Conservation (phyloP, 2,329 filamentous ascomycete genomes). For the Colletotrichum sp. region DNA sequence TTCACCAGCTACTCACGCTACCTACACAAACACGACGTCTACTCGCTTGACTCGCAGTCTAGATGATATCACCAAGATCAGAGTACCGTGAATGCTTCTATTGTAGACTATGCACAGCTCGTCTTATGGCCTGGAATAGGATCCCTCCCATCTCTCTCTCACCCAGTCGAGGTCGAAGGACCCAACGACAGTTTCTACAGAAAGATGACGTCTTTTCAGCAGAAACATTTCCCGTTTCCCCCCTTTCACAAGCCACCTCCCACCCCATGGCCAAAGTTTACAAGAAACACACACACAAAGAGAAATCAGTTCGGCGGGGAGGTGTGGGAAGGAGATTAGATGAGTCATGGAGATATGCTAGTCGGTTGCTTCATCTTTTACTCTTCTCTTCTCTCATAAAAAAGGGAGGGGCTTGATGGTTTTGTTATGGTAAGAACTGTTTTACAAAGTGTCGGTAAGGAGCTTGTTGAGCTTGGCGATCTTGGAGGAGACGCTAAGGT, state of each 20-base stretch:
- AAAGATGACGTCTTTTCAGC: not conserved
- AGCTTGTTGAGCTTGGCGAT: constrained; percentile 99
- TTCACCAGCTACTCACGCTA: not conserved
- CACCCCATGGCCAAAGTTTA: constrained; percentile 5
- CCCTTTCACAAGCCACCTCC: not conserved
- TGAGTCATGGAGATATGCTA: not conserved
- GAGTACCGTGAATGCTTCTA: constrained; percentile 18
- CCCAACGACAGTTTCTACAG: not conserved
- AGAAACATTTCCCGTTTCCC: not conserved
- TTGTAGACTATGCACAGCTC: constrained; percentile 15
- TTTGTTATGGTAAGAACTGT: constrained; percentile 13
- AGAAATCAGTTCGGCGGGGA: not conserved
- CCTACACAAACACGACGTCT: not conserved
- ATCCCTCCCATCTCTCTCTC: not conserved
- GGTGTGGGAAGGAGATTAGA: constrained; percentile 3
- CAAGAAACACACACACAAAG: constrained; percentile 15
- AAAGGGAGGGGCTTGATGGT: not conserved
- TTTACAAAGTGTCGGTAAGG: constrained; percentile 95
- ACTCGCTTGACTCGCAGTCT: not conserved
- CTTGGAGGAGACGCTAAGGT: constrained; percentile 93
- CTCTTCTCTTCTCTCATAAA: not conserved
- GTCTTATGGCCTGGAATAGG: not conserved
- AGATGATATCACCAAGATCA: not conserved
- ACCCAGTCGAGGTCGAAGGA: not conserved
- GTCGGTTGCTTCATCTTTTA: constrained; percentile 4